Base-by-base conservation (phyloP, 768 basidiomycete genomes). In the Lactarius hengduanensis region DNA sequence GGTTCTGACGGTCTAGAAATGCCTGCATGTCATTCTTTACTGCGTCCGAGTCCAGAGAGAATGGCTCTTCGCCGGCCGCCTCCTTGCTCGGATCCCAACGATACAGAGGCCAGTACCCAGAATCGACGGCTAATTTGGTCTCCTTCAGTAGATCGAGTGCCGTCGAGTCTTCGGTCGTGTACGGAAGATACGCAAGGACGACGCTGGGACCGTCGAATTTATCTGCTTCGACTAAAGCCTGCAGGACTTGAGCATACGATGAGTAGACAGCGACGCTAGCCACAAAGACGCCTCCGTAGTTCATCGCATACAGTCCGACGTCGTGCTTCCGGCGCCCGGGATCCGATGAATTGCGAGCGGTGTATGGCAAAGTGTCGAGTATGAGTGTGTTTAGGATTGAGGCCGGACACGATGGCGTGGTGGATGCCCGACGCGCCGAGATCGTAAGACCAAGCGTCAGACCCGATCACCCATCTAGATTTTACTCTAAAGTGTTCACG, bases 371-470 rank as follows among this genome's bases (percentile, higher is more conserved):
- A 7, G 91, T 95, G 77, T 99, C 97, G 73, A 98, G 86, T 70
- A 98, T 87, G 75, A 99, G 90, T 64, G 98, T 86, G 79, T 99
- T 99, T 78, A 98, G n/a, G 82, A 75, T 99, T 89, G 64, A 95
- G 83, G 26, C 89, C 86, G 8, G 95, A 96, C 26, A 95, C 87
- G 63, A 98, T 91, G 72, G 89, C 88, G 71, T 98, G 97, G 75
- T 99, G 96, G 45, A 99, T 81, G 58, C 96, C 97, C 2, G 94
- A 97, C 2, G 94, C 86, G 50, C 96, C 97, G 50, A 98, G 86
- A 77, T 98, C 97, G 75, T 97, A 94, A 0, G 96, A 91, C 97
- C 97, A 98, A 0, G 93, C 91, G 75, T 99, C 97, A n/a, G 96
- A 98, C 26, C 96, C 95, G 71, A 99, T 90, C 76, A 99, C 98